Base-by-base conservation (phyloP, 2,329 filamentous ascomycete species). In the Pseudogymnoascus sp. region DNA sequence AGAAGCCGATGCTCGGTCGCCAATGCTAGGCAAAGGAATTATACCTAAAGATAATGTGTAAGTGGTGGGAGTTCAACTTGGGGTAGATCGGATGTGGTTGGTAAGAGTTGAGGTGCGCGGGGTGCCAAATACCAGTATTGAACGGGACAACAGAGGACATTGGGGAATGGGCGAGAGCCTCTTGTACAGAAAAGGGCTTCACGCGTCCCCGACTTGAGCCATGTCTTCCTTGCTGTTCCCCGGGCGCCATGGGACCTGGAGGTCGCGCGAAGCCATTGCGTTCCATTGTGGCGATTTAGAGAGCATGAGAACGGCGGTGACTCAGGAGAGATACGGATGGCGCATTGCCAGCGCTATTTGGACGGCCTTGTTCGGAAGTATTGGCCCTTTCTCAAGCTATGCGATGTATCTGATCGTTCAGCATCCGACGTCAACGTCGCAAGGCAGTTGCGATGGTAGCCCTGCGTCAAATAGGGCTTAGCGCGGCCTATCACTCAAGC, bases 61-160 rank as follows among this genome's bases (percentile, higher is more conserved):
- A 38, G 55, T 64, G 33, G 61, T 68, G 64, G 71, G 65, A 21
- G 58, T 29, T 61, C 58, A n/a, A 61, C 12, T 59, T 61, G 55
- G 15, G 31, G 17, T 17, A 63, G 38, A 60, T 58, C 25, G 42
- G 38, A 60, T 15, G 33, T 15, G 25, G 58, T 48, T 25, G 48
- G 60, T n/a, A 59, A 48, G 44, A 33, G 58, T 36, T 35, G 42
- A 41, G 15, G 48, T 31, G 15, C 35, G 31, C 25, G 44, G 66
- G 59, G 64, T 61, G 63, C 60, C 64, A 62, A 70, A 66, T 75
- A 92, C 90, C 86, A 67, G 89, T 83, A 73, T 89, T 84, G 74
- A 93, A 91, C 2, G 90, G 90, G 60, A 90, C 81, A 58, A 92
- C 88, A 3, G 89, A 91, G 58, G 87, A 90, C 72, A 93, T 87